These are phyloP conservation scores for Ballota nigra DNA, from an alignment of 257 asterid species.

Conservation along the genomic window DNA sequence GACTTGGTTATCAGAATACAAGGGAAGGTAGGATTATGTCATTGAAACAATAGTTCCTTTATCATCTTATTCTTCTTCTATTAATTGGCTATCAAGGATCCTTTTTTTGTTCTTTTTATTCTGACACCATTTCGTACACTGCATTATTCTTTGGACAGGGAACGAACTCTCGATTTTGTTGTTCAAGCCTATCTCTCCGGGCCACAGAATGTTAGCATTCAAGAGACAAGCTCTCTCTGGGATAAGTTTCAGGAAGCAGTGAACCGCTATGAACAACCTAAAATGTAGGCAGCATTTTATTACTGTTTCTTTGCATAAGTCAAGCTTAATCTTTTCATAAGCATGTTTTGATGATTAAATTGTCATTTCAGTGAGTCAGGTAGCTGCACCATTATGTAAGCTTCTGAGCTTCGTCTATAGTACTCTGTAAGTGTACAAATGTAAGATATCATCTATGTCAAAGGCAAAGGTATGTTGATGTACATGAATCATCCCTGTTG, in stretches of 20 bases:
- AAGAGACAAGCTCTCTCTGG: slow-evolving; percentile 64
- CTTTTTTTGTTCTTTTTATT: not conserved
- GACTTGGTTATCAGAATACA: slow-evolving; percentile 83
- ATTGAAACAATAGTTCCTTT: not conserved
- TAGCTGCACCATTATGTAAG: slow-evolving; percentile 69
- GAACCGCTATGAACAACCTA: slow-evolving; percentile 48
- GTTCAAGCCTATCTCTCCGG: slow-evolving; percentile 88
- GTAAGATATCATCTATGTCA: not conserved
- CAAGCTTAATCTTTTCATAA: not conserved
- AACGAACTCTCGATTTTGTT: slow-evolving; percentile 64
- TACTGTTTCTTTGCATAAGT: not conserved
- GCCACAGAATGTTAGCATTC: slow-evolving; percentile 77
- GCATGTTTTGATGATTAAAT: slow-evolving; percentile 9
- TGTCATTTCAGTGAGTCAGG: slow-evolving; percentile 41
- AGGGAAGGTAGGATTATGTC: slow-evolving; percentile 59
- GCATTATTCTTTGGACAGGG: slow-evolving; percentile 40
- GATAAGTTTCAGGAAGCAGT: slow-evolving; percentile 64
- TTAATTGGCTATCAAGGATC: not conserved
- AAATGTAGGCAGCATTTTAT: slow-evolving; percentile 36
- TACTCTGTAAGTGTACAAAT: slow-evolving; percentile 8
- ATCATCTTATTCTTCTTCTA: not conserved
- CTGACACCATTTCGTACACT: not conserved
- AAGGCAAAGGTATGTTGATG: slow-evolving; percentile 1
- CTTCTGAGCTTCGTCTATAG: slow-evolving; percentile 14
- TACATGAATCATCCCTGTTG: not conserved